phyloP scores from a whole-genome alignment of 73 alveolate species.

The Urostyla sp. region DNA sequence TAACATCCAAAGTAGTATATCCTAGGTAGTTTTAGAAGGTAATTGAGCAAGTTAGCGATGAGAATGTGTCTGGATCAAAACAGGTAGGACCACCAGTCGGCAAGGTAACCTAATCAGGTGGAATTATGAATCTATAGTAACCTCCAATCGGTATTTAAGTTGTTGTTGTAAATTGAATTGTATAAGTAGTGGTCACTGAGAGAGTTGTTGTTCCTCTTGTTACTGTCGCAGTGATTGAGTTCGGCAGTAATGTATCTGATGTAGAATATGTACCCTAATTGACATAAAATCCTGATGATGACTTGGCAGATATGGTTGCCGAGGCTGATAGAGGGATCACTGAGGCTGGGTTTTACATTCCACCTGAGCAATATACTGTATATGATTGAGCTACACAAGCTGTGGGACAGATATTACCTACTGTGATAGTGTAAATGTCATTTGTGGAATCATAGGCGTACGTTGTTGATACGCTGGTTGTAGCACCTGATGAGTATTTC shows the following conservation, averaged over 20 bases:
- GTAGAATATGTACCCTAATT: slow-evolving; percentile 26
- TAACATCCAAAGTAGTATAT: slow-evolving; percentile 1
- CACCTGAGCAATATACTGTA: slow-evolving; percentile 23
- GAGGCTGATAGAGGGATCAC: background rate
- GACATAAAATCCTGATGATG: slow-evolving; percentile 1
- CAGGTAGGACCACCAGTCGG: slow-evolving; percentile 52
- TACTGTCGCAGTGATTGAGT: slow-evolving; percentile 14
- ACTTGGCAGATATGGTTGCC: slow-evolving; percentile 10
- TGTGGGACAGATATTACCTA: slow-evolving; percentile 20
- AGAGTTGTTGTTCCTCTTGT: slow-evolving; percentile 37
- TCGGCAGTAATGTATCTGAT: slow-evolving; percentile 2
- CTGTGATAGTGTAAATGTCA: background rate
- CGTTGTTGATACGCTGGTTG: slow-evolving; percentile 17
- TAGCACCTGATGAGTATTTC: background rate
- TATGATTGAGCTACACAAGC: slow-evolving; percentile 36
- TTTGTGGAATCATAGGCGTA: background rate
- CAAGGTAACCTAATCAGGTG: background rate
- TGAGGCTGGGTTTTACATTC: slow-evolving; percentile 53
- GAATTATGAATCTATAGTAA: slow-evolving; percentile 10
- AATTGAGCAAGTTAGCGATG: background rate
- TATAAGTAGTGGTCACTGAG: slow-evolving; percentile 30
- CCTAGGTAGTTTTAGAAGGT: slow-evolving; percentile 7
- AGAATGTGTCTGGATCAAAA: background rate
- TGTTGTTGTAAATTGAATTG: slow-evolving; percentile 9
- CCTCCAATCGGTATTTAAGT: slow-evolving; percentile 32